These are phyloP conservation scores for Elongisporangium anandrum DNA, from an alignment of 352 stramenopile genomes.

Conservation along the genomic window DNA sequence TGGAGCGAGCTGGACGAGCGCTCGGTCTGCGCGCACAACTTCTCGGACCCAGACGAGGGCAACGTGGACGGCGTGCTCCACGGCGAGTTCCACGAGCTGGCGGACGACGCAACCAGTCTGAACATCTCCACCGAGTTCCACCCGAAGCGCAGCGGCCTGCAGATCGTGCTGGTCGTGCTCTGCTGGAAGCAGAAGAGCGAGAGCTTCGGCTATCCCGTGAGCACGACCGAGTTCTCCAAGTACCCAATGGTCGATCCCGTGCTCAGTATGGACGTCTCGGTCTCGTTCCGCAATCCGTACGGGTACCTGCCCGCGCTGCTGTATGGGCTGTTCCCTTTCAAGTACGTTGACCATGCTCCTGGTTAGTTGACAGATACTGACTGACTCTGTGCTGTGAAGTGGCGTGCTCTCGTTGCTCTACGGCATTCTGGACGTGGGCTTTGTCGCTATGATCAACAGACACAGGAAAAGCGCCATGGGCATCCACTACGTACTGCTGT, in stretches of 20 bases:
- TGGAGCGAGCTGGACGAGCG: constrained; percentile 46
- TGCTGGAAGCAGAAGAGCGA: constrained; percentile 85
- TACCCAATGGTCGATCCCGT: constrained; percentile 77
- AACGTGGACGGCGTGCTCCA: constrained; percentile 45
- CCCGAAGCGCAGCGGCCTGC: constrained; percentile 40
- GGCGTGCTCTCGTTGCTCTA: constrained; percentile 72
- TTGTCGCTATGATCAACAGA: constrained; percentile 59
- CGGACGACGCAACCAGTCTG: constrained; percentile 27
- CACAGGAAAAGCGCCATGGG: constrained; percentile 70
- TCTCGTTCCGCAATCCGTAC: constrained; percentile 80
- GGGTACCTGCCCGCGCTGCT: constrained; percentile 72
- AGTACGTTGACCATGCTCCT: constrained; percentile 27
- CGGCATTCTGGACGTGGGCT: constrained; percentile 58
- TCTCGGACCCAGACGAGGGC: constrained; percentile 27
- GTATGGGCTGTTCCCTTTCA: constrained; percentile 87
- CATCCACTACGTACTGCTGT: constrained; percentile 81
- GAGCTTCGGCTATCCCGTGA: constrained; percentile 74
- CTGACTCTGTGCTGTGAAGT: constrained; percentile 24
- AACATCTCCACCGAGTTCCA: constrained; percentile 47
- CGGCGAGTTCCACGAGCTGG: constrained; percentile 48
- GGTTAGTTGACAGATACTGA: neutral
- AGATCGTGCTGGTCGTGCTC: constrained; percentile 63
- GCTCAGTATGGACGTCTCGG: constrained; percentile 49
- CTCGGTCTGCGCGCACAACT: constrained; percentile 57
- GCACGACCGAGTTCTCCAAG: constrained; percentile 51